Evolutionary conservation across 2,329 filamentous ascomycete genomes (phyloP), one percentile per base, ranked within the genome.

Genomic region (Calycina herbarum): DNA sequence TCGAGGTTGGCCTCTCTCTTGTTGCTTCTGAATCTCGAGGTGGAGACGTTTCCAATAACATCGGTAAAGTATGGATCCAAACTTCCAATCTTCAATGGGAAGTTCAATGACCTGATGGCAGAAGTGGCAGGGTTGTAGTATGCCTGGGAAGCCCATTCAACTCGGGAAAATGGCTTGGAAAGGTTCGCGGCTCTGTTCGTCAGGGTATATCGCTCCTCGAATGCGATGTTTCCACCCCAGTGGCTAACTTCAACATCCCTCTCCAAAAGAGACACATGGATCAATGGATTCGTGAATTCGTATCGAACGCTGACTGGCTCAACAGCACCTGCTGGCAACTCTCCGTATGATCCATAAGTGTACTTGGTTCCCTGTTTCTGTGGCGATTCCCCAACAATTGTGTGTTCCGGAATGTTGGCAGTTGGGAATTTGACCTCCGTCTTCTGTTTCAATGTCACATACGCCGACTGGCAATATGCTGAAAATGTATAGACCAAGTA

Each of bases 171-270:
- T 42, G 89, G 86, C 65, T 83, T 82, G 40, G 86, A 84, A 60
- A 94, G 83, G 77, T 91, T 89, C 60, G 95, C 96, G 69, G 91
- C 95, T 69, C 90, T 88, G 82, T 99, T 94, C 74, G 87, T 86
- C 71, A 98, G 84, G 78, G 90, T 92, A 80, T 97, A 97, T 65
- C 92, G 88, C 81, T 99, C 95, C 80, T 99, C 95, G 60, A 94
- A 93, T 1, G 95, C 95, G 63, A 98, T 80, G 77, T 99, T 99
- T 68, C 95, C 95, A 71, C 95, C 95, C 95, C 95, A 99, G 79
- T 98, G 95, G 76, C 92, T 96, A 73, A 99, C 90, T 78, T 99
- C 95, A 69, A 99, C 82, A 74, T 98, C 94, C 67, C 95, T 89
- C 79, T 98, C 92, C 66, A 99, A 83, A 17, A 86, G 82, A 40